Evolutionary conservation across 163 green algal species (phyloP).

Genomic region (Prototheca cutis): DNA sequence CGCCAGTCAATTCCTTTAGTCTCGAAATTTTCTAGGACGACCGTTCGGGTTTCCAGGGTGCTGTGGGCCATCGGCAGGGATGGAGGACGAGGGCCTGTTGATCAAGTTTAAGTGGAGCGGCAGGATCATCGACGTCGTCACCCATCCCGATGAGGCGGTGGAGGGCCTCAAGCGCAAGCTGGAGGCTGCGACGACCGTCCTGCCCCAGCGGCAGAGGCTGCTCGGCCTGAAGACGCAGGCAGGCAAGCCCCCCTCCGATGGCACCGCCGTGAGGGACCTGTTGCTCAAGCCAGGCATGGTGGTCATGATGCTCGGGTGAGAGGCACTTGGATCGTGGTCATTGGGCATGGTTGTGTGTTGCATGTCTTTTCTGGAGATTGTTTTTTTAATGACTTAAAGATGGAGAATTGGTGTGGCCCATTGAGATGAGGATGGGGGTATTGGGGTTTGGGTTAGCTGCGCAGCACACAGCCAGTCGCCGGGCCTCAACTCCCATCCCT

Average conservation of each 20-base stretch:
- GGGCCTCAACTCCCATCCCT: no score
- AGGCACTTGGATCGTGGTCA: no score
- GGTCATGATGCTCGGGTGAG: constrained; percentile 83
- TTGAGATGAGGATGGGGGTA: background rate
- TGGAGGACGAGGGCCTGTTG: background rate
- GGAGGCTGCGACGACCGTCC: constrained; percentile 50
- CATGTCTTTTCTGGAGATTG: background rate
- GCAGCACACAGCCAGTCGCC: no score
- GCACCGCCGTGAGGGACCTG: constrained; percentile 45
- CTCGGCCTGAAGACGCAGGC: constrained; percentile 70
- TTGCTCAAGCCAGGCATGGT: constrained; percentile 58
- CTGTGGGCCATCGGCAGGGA: no score
- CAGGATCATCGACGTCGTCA: constrained; percentile 24
- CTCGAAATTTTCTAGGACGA: no score
- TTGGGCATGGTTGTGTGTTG: no score
- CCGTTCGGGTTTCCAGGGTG: no score
- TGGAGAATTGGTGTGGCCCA: background rate
- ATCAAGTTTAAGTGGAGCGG: constrained; percentile 2
- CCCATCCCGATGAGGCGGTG: constrained; percentile 43
- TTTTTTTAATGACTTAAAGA: background rate
- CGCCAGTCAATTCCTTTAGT: no score
- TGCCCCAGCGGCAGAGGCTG: constrained; percentile 68
- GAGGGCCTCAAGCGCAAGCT: constrained; percentile 54
- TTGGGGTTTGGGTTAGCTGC: background rate
- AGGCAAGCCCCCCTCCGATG: constrained; percentile 49